Percentiles rank a stretch among this genome's conserved stretches.
These are phyloP conservation scores for Cydonia oblonga DNA, from an alignment of 331 rosid species.

Conservation along the genomic window DNA sequence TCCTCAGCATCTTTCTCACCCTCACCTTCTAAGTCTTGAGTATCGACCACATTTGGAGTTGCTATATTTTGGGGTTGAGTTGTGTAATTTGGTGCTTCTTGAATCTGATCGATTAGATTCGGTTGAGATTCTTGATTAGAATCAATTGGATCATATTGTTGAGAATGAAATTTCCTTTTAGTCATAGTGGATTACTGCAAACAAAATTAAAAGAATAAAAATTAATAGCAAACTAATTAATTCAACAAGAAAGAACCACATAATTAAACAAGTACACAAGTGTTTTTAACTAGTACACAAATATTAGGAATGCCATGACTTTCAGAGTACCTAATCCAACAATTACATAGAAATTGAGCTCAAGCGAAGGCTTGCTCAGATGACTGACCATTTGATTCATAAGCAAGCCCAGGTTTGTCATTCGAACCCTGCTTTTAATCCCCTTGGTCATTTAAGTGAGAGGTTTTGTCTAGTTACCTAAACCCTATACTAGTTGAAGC, in stretches of 20 bases:
- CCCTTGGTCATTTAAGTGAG: not conserved
- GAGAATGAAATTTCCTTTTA: not conserved
- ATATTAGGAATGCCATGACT: too few species aligned
- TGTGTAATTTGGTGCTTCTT: not conserved
- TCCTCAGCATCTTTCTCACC: too few species aligned
- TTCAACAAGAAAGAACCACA: too few species aligned
- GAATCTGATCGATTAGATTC: not conserved
- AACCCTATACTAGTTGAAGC: slow-evolving; percentile 45
- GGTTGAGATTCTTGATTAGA: not conserved
- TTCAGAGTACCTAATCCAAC: too few species aligned
- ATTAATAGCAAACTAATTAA: not conserved
- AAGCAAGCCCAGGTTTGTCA: slow-evolving; percentile 81
- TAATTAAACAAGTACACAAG: too few species aligned
- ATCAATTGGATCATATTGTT: not conserved
- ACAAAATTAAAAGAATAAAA: too few species aligned
- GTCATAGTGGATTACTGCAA: not conserved
- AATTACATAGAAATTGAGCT: slow-evolving; percentile 83
- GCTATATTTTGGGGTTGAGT: not conserved
- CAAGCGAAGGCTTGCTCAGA: slow-evolving; percentile 74
- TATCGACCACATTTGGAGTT: too few species aligned
- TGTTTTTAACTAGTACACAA: too few species aligned
- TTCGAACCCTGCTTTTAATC: slow-evolving; percentile 2
- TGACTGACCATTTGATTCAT: slow-evolving; percentile 96
- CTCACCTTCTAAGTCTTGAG: too few species aligned
- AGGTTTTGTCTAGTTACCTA: not conserved